Conservation (phyloP, 176 grass and related monocot species). For the Bonia amplexicaulis region DNA sequence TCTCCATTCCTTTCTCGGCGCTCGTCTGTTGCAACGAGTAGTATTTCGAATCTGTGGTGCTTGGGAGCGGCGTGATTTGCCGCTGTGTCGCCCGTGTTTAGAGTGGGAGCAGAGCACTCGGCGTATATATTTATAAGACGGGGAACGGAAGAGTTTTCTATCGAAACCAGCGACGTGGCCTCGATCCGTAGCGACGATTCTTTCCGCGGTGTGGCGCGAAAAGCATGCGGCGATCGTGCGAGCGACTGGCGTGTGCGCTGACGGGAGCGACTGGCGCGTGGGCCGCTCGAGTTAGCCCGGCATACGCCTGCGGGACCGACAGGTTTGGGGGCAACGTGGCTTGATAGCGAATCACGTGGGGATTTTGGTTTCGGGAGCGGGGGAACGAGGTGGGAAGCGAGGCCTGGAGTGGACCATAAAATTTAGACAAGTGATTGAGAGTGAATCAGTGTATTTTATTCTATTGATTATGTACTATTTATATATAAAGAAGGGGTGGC, state of each 20-base stretch:
- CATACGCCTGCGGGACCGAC: neutral
- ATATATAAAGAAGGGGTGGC: too few relatives aligned
- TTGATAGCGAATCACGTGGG: conserved; percentile 8
- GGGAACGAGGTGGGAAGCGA: neutral
- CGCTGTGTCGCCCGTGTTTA: neutral
- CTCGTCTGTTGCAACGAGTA: neutral
- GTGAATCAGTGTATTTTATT: too few relatives aligned
- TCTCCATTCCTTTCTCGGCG: conserved; percentile 15
- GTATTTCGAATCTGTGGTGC: neutral
- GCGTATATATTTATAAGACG: too few relatives aligned
- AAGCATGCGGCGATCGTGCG: neutral
- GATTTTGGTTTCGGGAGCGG: neutral
- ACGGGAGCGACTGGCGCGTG: neutral
- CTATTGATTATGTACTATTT: too few relatives aligned
- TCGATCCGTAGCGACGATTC: neutral
- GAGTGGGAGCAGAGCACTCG: neutral
- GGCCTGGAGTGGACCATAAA: neutral
- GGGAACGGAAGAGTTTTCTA: too few relatives aligned
- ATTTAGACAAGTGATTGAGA: too few relatives aligned
- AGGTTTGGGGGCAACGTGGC: conserved; percentile 11
- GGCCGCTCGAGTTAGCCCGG: neutral
- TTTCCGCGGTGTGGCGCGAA: conserved; percentile 1
- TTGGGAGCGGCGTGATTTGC: conserved; percentile 21
- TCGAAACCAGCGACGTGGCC: neutral
- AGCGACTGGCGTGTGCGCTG: too few relatives aligned